These are phyloP conservation scores for Calonectria pauciramosa DNA, from an alignment of 2,329 filamentous ascomycete genomes.

Conservation along the genomic window DNA sequence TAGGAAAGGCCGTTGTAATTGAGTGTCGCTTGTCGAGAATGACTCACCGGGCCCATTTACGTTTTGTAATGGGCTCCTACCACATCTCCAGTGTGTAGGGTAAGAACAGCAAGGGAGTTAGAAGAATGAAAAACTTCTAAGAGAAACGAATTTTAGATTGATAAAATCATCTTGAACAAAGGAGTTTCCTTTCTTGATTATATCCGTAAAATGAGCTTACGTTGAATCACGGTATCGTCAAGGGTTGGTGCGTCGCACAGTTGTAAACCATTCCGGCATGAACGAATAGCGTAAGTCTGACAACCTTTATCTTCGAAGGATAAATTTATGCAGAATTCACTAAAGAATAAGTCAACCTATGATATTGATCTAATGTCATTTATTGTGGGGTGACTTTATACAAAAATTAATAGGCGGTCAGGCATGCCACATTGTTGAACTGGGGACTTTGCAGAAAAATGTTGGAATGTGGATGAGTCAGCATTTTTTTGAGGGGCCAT, in stretches of 20 bases:
- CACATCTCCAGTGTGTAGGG: not conserved
- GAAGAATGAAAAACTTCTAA: not conserved
- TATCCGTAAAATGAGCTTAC: too few species aligned
- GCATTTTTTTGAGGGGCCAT: not conserved
- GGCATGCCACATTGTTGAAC: not conserved
- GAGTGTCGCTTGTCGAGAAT: not conserved
- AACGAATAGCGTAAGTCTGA: too few species aligned
- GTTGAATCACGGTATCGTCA: too few species aligned
- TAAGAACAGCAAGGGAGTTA: not conserved
- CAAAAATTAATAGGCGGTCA: not conserved
- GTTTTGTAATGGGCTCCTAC: not conserved
- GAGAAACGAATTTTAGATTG: not conserved
- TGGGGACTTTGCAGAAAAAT: not conserved
- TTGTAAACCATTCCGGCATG: too few species aligned
- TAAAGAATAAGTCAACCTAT: not conserved
- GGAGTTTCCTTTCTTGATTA: too few species aligned
- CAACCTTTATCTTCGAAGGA: too few species aligned
- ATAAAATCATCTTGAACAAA: not conserved
- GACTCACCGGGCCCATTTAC: not conserved
- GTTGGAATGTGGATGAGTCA: not conserved
- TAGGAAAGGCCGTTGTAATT: not conserved
- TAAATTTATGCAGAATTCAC: not conserved
- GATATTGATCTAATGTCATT: not conserved
- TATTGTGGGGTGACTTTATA: not conserved
- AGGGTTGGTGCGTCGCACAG: too few species aligned